A percentile compares a stretch with the other conserved stretches of the same genome.
Evolutionary conservation across 2,329 filamentous ascomycete species (phyloP).

Genomic region (Massarina eburnea): DNA sequence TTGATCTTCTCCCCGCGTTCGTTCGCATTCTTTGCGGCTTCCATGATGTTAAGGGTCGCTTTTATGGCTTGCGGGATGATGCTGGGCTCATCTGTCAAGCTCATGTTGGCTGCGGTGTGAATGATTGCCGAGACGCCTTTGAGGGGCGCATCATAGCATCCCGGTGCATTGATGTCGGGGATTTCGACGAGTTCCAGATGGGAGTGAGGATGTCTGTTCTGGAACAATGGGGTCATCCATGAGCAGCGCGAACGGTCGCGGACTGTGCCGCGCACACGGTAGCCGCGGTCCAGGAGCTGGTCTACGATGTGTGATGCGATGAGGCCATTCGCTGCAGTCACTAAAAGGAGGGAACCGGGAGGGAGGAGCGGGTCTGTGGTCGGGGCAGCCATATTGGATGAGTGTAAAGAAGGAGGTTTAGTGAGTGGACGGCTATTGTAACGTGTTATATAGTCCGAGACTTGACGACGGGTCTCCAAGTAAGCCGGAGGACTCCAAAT

Average conservation of each 20-base stretch:
- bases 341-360: slow-evolving; percentile 23
- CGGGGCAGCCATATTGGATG: slow-evolving; percentile 1
- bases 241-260: slow-evolving; percentile 36
- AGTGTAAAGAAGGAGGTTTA: not conserved
- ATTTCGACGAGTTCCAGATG: slow-evolving; percentile 45
- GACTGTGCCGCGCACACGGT: slow-evolving; percentile 50
- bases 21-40: slow-evolving; percentile 41
- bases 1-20: slow-evolving; percentile 31
- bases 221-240: slow-evolving; percentile 27
- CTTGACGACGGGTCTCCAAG: too few species aligned
- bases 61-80: slow-evolving; percentile 44
- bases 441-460: too few species aligned
- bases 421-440: too few species aligned
- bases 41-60: slow-evolving; percentile 38
- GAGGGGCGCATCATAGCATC: slow-evolving; percentile 44
- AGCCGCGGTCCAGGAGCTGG: slow-evolving; percentile 47
- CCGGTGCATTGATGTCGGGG: slow-evolving; percentile 39
- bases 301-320: slow-evolving; percentile 48
- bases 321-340: slow-evolving; percentile 52
- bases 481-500: too few species aligned
- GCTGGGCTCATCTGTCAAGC: slow-evolving; percentile 39
- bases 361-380: slow-evolving; percentile 3
- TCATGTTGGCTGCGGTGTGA: slow-evolving; percentile 45
- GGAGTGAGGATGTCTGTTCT: slow-evolving; percentile 13
- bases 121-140: slow-evolving; percentile 44